Conservation (phyloP, 352 stramenopile species). For the Pelagophyceae sp. region DNA sequence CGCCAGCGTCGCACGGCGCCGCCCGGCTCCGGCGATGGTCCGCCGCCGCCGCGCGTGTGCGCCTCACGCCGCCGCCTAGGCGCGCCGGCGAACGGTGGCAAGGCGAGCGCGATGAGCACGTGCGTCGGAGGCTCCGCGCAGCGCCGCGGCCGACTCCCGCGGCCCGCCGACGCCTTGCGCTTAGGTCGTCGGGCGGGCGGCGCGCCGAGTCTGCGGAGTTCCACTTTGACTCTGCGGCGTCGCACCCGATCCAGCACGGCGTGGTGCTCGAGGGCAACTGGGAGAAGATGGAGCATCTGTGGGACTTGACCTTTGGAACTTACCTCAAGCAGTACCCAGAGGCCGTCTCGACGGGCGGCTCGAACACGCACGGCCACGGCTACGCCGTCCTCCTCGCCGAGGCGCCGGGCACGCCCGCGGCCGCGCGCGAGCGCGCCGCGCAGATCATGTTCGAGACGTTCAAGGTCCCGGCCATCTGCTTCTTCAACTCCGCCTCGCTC, state of each 20-base stretch:
- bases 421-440: constrained; percentile 78
- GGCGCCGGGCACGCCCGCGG: constrained; percentile 81
- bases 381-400: constrained; percentile 3
- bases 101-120: background rate
- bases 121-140: too few relatives aligned
- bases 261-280: constrained; percentile 22
- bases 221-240: background rate
- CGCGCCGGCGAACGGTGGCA: too few relatives aligned
- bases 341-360: background rate
- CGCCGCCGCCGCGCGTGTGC: too few relatives aligned
- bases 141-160: too few relatives aligned
- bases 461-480: constrained; percentile 78
- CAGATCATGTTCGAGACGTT: constrained; percentile 94
- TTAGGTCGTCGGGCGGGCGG: background rate
- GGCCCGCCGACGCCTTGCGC: too few relatives aligned
- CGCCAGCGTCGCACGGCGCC: too few relatives aligned
- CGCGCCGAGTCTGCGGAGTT: background rate
- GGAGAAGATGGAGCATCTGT: constrained; percentile 24
- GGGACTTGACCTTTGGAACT: constrained; percentile 22
- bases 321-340: constrained; percentile 20
- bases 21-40: too few relatives aligned
- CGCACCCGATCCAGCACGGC: constrained; percentile 23
- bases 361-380: background rate
- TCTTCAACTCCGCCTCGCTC: constrained; percentile 68
- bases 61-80: too few relatives aligned